These are phyloP conservation scores for Trypanosoma vivax DNA, from an alignment of 208 protist genomes.

Conservation along the genomic window DNA sequence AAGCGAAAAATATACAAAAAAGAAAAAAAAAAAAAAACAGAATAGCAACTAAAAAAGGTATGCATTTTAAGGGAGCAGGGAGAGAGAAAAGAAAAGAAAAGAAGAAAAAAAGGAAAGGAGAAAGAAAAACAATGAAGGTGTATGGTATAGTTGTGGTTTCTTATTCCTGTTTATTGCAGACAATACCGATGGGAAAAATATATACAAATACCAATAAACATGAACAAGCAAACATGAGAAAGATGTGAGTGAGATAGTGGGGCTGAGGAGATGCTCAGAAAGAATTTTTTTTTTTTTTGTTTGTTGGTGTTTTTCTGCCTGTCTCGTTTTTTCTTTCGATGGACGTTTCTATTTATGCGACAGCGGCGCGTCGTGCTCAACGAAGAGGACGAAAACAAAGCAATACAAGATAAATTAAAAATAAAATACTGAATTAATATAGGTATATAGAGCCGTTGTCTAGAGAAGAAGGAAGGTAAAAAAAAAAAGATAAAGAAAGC, in stretches of 20 bases:
- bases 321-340: conserved; percentile 1
- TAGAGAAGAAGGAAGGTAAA: background rate
- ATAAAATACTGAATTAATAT: background rate
- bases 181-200: background rate
- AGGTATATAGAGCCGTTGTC: background rate
- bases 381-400: too few relatives aligned
- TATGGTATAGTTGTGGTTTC: conserved; percentile 8
- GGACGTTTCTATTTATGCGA: too few relatives aligned
- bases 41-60: background rate
- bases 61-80: background rate
- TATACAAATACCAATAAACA: background rate
- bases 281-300: conserved; percentile 16
- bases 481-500: background rate
- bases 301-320: background rate
- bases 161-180: conserved; percentile 8
- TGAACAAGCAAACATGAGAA: background rate
- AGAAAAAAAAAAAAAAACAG: conserved; percentile 10
- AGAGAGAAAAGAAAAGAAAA: conserved; percentile 11
- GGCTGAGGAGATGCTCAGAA: background rate
- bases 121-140: background rate
- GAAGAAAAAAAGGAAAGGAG: conserved; percentile 6
- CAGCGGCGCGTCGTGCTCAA: too few relatives aligned
- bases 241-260: background rate
- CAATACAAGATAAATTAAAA: background rate
- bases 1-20: background rate